Evolutionary conservation across 345 rosid species (phyloP), one percentile per base, ranked within the genome.

Genomic region (Salix exigua): DNA sequence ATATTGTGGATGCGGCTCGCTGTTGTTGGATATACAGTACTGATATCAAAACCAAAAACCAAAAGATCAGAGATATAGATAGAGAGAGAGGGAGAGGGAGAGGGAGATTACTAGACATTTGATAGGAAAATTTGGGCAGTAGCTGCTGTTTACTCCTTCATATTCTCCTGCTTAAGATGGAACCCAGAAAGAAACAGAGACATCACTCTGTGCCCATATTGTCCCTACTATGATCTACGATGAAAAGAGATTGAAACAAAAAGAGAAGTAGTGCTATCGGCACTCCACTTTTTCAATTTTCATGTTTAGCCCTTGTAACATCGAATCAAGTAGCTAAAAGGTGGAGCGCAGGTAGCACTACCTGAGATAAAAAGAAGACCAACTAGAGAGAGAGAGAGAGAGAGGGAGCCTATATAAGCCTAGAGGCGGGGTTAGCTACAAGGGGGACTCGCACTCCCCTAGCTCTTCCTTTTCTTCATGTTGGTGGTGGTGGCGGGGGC

Each of bases 291-390:
- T 33, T 73, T 73, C 35, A 25, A 40, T 12, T 68, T 8, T 48
- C 40, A 18, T 23, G 3, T n/a, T 58, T 63, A 7, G 23, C 16
- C 6, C 42, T 55, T 16, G 12, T 38, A 9, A 18, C 63, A 61
- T n/a, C 66, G 2, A 38, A 48, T 46, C 58, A 67, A 70, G 46
- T 63, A 30, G 5, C 51, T 33, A 75, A n/a, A 79, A 79, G 82
- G 75, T 85, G 97, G 89, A 88, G 93, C 89, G 83, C 86, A 79
- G 78, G 83, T 88, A 91, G 92, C 91, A 78, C 92, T 84, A 85
- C 80, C 71, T 74, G 61, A 58, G 69, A 55, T 21, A 14, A 76
- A 78, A 76, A 67, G 25, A 5, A 25, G 31, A 68, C 30, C 4
- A 60, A 66, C 21, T 30, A 68, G 12, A 69, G 30, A 31, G 74